Percentiles rank a stretch among this genome's conserved stretches.
These are phyloP conservation scores for Penicillium oxalicum DNA, from an alignment of 2,329 filamentous ascomycete species.

Conservation along the genomic window DNA sequence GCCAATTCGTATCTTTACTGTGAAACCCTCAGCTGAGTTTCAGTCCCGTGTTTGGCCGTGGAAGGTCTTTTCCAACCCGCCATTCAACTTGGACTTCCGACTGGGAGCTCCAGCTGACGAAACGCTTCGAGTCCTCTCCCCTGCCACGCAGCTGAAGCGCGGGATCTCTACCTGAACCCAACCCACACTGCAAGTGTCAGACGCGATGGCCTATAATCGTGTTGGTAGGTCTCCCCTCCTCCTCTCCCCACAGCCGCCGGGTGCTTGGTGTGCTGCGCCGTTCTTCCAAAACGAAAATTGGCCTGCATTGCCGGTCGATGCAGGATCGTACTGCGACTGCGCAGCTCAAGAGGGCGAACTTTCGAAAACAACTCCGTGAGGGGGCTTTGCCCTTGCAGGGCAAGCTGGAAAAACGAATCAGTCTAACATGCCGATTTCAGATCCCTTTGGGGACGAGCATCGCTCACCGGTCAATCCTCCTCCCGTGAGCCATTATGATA, in stretches of 20 bases:
- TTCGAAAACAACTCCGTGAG: background rate
- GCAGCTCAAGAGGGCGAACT: background rate
- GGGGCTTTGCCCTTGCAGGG: background rate
- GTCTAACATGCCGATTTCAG: slow-evolving; percentile 27
- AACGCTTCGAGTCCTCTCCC: slow-evolving; percentile 12
- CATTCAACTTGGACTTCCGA: slow-evolving; percentile 20
- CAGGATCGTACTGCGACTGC: slow-evolving; percentile 4
- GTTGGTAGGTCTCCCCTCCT: slow-evolving; percentile 53
- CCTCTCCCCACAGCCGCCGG: slow-evolving; percentile 8
- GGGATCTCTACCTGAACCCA: slow-evolving; percentile 19
- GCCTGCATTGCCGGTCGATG: slow-evolving; percentile 9
- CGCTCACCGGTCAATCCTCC: slow-evolving; percentile 48
- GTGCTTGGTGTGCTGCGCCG: background rate
- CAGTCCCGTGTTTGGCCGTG: slow-evolving; percentile 13
- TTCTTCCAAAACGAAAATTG: background rate
- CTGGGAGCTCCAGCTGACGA: slow-evolving; percentile 24
- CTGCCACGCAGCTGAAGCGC: slow-evolving; percentile 11
- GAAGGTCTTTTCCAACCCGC: slow-evolving; percentile 11
- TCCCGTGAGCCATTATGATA: slow-evolving; percentile 36
- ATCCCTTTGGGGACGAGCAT: slow-evolving; percentile 39
- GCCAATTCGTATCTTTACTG: too few species aligned
- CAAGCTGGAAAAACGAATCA: background rate
- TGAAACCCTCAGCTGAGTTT: slow-evolving; percentile 21
- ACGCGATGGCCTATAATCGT: slow-evolving; percentile 61
- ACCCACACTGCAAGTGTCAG: slow-evolving; percentile 14